These are phyloP conservation scores for Lactarius tabidus DNA, from an alignment of 768 basidiomycete species.

Conservation along the genomic window DNA sequence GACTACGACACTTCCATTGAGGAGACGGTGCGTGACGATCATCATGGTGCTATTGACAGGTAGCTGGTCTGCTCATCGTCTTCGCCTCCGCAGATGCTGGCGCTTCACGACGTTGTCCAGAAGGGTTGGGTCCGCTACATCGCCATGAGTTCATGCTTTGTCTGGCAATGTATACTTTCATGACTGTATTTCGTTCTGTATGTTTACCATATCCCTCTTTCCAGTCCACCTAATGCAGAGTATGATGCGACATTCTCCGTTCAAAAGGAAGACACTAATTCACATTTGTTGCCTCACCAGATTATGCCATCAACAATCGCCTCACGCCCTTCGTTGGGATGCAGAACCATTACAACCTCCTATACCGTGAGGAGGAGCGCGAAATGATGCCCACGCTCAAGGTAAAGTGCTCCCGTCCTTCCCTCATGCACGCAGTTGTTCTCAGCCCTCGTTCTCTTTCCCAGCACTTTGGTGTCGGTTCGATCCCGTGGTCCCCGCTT, in stretches of 20 bases:
- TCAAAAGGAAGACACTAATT: not conserved
- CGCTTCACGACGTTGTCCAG: constrained; percentile 42
- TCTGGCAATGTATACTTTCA: constrained; percentile 30
- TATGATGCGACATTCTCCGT: constrained; percentile 10
- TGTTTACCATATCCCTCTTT: not conserved
- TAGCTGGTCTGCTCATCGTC: not conserved
- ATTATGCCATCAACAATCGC: constrained; percentile 31
- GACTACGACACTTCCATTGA: constrained; percentile 42
- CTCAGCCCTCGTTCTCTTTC: not conserved
- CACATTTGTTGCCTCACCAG: constrained; percentile 1
- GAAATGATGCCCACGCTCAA: constrained; percentile 35
- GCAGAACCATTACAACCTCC: constrained; percentile 43
- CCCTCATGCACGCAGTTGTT: not conserved
- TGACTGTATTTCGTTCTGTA: not conserved
- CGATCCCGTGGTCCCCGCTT: constrained; percentile 42
- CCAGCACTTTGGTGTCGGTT: constrained; percentile 35
- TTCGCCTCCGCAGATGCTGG: constrained; percentile 34
- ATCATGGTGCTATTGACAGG: not conserved
- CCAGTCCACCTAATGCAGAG: constrained; percentile 31
- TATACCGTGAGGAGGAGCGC: constrained; percentile 45
- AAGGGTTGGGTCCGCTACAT: constrained; percentile 40
- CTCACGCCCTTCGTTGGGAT: constrained; percentile 44
- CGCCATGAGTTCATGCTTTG: constrained; percentile 34
- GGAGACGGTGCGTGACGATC: constrained; percentile 31
- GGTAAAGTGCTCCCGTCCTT: constrained; percentile 4